Conservation (phyloP, 768 basidiomycete species). For the Mycena belliarum region DNA sequence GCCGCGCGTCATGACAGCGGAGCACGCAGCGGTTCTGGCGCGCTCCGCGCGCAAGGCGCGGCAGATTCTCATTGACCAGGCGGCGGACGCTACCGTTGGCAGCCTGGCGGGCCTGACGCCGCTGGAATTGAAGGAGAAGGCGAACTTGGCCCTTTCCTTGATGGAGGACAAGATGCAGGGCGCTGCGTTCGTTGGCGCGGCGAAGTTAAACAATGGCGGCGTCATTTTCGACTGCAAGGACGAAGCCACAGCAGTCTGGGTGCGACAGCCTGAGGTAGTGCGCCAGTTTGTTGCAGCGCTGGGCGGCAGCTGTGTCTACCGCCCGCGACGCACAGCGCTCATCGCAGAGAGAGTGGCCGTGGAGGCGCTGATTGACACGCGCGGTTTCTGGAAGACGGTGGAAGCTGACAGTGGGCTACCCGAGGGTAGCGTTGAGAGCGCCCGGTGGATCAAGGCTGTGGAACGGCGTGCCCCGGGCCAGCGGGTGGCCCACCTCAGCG, state of each 20-base stretch:
- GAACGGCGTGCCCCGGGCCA: neutral
- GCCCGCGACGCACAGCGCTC: neutral
- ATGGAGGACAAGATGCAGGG: neutral
- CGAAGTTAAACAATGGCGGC: neutral
- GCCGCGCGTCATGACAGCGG: conserved; percentile 2
- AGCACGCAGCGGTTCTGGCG: conserved; percentile 3
- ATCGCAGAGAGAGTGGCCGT: neutral
- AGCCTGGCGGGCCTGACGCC: neutral
- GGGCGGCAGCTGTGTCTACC: neutral
- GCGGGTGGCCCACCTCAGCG: neutral
- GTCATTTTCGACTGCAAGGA: neutral
- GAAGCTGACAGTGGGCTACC: neutral
- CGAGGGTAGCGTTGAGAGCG: neutral
- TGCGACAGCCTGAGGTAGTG: neutral
- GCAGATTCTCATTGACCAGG: neutral
- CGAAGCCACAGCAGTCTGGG: neutral
- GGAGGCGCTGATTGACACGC: neutral
- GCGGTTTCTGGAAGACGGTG: neutral
- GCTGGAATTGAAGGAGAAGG: neutral
- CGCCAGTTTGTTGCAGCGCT: neutral
- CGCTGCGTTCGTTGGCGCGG: neutral
- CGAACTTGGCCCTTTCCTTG: neutral
- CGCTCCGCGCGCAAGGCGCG: neutral
- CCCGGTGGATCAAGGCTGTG: neutral
- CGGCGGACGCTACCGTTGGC: neutral